A percentile compares a stretch with the other conserved stretches of the same genome.
Conservation (phyloP, 345 rosid genomes). For the Citrus sinensis region DNA sequence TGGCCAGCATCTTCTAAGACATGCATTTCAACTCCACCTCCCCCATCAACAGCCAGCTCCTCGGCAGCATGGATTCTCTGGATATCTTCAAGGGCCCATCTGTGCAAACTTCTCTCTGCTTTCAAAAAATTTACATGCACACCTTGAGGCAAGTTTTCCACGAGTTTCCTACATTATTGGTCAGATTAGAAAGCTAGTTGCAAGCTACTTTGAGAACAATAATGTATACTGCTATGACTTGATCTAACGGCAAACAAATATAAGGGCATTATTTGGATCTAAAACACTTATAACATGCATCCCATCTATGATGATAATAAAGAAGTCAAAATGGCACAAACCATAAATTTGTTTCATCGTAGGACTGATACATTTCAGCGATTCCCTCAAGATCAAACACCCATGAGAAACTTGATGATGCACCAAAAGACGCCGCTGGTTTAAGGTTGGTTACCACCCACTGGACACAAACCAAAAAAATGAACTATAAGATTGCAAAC, state of each 20-base stretch:
- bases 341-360: conserved; percentile 93
- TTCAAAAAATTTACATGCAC: conserved; percentile 87
- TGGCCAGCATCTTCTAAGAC: conserved; percentile 98
- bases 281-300: not conserved
- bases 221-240: not conserved
- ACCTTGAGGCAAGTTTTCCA: conserved; percentile 82
- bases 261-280: not conserved
- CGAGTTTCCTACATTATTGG: conserved; percentile 58
- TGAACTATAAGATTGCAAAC: conserved; percentile 2
- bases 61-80: conserved; percentile 93
- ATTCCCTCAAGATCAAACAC: conserved; percentile 79
- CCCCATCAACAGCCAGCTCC: conserved; percentile 79
- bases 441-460: conserved; percentile 92
- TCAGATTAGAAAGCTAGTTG: not conserved
- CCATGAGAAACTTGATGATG: conserved; percentile 78
- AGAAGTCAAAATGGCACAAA: conserved; percentile 22
- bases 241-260: not conserved
- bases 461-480: conserved; percentile 32
- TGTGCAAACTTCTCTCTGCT: conserved; percentile 96
- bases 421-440: conserved; percentile 33
- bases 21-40: conserved; percentile 93
- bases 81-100: conserved; percentile 94
- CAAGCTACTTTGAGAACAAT: not conserved
- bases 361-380: conserved; percentile 70
- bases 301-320: conserved; percentile 1